A percentile compares a stretch with the other conserved stretches of the same genome.
phyloP scores from a whole-genome alignment of 441 rosid species.

The Euphorbia schlechtendalii region DNA sequence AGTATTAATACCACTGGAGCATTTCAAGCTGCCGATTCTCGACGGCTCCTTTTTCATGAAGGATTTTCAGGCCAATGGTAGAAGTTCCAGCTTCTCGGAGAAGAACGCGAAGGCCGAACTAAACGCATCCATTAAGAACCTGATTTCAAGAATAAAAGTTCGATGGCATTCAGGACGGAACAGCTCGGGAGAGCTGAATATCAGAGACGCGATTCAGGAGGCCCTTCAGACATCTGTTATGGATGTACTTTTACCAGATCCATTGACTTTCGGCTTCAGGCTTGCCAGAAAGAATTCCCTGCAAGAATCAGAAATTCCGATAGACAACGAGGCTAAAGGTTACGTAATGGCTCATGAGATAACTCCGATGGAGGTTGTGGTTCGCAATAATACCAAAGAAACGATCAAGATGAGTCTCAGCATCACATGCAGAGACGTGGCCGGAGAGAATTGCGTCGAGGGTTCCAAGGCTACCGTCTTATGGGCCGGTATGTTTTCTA shows the following conservation, averaged over 20 bases:
- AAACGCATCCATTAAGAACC: conserved; percentile 71
- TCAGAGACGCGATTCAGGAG: conserved; percentile 78
- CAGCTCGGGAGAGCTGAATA: conserved; percentile 88
- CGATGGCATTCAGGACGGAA: conserved; percentile 93
- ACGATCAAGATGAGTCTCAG: conserved; percentile 67
- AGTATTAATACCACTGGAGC: conserved; percentile 90
- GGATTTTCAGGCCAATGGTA: conserved; percentile 55
- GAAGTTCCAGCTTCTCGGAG: conserved; percentile 67
- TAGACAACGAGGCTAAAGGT: conserved; percentile 32
- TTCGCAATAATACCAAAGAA: conserved; percentile 86
- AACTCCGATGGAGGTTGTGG: conserved; percentile 83
- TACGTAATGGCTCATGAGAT: conserved; percentile 69
- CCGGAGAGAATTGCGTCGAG: conserved; percentile 88
- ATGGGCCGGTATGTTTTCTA: conserved; percentile 63
- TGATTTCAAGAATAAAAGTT: conserved; percentile 87
- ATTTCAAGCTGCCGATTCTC: conserved; percentile 86
- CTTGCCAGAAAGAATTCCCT: conserved; percentile 43
- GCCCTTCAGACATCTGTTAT: conserved; percentile 86
- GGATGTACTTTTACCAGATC: conserved; percentile 97
- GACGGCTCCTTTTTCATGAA: conserved; percentile 78
- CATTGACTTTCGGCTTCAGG: conserved; percentile 84
- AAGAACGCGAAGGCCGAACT: conserved; percentile 83
- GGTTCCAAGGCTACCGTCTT: conserved; percentile 74
- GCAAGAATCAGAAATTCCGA: conserved; percentile 21
- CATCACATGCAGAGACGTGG: conserved; percentile 86